These are phyloP conservation scores for Linnemannia zychae DNA, from an alignment of 192 early-diverging fungal species.

Conservation along the genomic window DNA sequence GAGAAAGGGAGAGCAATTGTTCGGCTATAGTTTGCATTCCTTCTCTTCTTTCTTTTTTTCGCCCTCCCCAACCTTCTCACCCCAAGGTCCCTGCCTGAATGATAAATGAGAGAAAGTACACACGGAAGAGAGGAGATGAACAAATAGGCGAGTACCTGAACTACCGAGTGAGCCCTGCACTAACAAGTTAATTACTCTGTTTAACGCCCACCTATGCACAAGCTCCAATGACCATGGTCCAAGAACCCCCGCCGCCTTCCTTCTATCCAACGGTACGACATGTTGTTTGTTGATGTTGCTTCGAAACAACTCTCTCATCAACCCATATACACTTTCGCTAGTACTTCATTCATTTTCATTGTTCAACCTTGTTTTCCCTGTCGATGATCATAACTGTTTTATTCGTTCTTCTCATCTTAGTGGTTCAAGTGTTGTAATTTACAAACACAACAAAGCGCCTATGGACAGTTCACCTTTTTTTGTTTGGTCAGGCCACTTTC, in stretches of 20 bases:
- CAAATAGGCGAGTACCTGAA: background rate
- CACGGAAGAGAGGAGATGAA: background rate
- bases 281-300: background rate
- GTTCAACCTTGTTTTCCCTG: background rate
- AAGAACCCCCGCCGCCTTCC: constrained; percentile 1
- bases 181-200: background rate
- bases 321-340: background rate
- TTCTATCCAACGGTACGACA: background rate
- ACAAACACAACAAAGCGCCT: no score
- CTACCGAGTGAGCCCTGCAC: background rate
- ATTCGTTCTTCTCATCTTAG: background rate
- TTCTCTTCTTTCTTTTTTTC: no score
- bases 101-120: background rate
- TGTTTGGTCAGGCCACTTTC: no score
- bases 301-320: background rate
- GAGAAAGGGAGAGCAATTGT: background rate
- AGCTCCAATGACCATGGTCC: background rate
- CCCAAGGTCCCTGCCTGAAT: constrained; percentile 1
- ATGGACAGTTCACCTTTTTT: no score
- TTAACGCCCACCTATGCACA: background rate
- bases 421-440: background rate
- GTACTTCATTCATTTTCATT: background rate
- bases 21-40: background rate
- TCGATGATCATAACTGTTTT: background rate
- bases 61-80: background rate